Conservation (phyloP, 2,329 filamentous ascomycete species). For the Xylaria sp. region DNA sequence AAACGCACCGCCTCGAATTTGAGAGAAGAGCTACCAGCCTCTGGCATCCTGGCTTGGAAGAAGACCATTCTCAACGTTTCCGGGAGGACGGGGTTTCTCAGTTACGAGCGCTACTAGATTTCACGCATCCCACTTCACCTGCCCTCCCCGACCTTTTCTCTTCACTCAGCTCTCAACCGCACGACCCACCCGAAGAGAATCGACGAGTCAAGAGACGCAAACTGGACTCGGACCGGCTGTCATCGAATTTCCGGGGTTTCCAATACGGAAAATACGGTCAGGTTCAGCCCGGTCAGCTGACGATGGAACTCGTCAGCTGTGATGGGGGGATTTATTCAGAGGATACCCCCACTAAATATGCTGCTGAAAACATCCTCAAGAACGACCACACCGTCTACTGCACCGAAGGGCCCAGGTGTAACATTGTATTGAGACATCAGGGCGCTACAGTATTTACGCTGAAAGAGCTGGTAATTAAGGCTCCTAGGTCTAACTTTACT, state of each 20-base stretch:
- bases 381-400: constrained; percentile 89
- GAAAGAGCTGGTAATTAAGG: constrained; percentile 88
- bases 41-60: constrained; percentile 32
- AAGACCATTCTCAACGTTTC: constrained; percentile 23
- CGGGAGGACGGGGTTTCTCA: constrained; percentile 41
- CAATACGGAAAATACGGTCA: constrained; percentile 89
- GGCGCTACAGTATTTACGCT: constrained; percentile 83
- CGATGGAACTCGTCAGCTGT: constrained; percentile 89
- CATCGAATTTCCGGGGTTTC: constrained; percentile 65
- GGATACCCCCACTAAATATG: constrained; percentile 64
- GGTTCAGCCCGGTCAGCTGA: constrained; percentile 81
- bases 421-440: constrained; percentile 84
- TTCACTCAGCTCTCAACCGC: constrained; percentile 40
- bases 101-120: constrained; percentile 43
- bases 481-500: constrained; percentile 82
- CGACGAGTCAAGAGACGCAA: constrained; percentile 77
- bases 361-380: constrained; percentile 82
- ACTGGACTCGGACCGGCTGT: constrained; percentile 70
- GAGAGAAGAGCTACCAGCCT: constrained; percentile 25
- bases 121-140: constrained; percentile 38
- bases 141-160: constrained; percentile 44
- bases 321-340: constrained; percentile 80
- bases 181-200: constrained; percentile 46
- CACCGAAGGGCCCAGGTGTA: constrained; percentile 87
- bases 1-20: constrained; percentile 29